A percentile compares a stretch with the other conserved stretches of the same genome.
These are phyloP conservation scores for Hypoxylon sp. DNA, from an alignment of 2,329 filamentous ascomycete species.

Conservation along the genomic window DNA sequence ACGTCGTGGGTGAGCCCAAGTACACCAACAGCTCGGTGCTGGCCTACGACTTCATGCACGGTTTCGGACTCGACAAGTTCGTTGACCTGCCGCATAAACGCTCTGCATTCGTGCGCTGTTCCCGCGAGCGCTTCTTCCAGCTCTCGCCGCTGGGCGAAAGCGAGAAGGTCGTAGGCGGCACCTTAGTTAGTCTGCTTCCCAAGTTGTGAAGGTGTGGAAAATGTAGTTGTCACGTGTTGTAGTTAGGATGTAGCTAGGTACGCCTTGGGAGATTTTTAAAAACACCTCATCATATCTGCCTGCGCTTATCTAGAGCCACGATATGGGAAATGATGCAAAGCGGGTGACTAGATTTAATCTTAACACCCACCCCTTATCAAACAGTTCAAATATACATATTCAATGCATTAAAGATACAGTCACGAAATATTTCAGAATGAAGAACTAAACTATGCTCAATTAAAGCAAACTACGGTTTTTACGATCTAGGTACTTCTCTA, in stretches of 20 bases:
- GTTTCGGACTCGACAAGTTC: constrained; percentile 79
- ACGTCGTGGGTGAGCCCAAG: constrained; percentile 79
- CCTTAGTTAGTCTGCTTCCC: constrained; percentile 67
- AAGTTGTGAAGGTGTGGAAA: constrained; percentile 61
- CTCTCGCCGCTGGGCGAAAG: constrained; percentile 71
- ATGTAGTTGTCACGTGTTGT: constrained; percentile 14
- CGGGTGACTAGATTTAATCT: background rate
- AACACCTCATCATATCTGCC: constrained; percentile 9
- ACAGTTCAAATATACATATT: background rate
- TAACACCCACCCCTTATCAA: background rate
- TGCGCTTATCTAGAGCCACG: background rate
- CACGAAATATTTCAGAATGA: background rate
- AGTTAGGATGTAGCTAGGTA: constrained; percentile 8
- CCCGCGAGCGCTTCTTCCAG: constrained; percentile 79
- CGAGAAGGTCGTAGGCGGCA: constrained; percentile 69
- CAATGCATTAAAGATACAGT: background rate
- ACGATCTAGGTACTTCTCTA: constrained; percentile 10
- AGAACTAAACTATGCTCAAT: background rate
- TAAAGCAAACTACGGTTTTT: background rate
- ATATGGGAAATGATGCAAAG: background rate
- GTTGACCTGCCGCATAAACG: constrained; percentile 81
- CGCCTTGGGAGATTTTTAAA: background rate
- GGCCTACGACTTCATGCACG: constrained; percentile 81
- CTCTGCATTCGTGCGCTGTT: constrained; percentile 75
- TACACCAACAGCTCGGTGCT: constrained; percentile 78